A percentile compares a stretch with the other conserved stretches of the same genome.
Evolutionary conservation across 805 yeast genomes (phyloP).

Genomic region (Ogataea philodendri): DNA sequence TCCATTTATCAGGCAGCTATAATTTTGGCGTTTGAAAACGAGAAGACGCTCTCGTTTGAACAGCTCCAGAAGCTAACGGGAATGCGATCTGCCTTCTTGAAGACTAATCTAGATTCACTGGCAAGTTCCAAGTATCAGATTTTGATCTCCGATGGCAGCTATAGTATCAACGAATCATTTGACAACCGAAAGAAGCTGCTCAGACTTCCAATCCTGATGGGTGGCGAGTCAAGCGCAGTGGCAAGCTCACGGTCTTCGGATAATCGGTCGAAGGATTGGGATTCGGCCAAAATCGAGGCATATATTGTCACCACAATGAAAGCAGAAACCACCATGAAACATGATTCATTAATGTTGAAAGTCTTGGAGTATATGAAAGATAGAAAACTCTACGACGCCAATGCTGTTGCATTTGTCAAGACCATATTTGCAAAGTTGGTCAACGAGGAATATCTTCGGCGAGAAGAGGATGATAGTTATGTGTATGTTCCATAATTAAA

Average conservation of each 20-base stretch:
- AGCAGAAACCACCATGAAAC: conserved; percentile 23
- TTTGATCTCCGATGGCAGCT: conserved; percentile 17
- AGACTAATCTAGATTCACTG: conserved; percentile 33
- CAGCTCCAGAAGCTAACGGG: conserved; percentile 32
- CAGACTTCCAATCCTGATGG: conserved; percentile 10
- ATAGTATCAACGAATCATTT: conserved; percentile 13
- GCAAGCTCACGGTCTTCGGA: conserved; percentile 1
- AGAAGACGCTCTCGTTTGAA: conserved; percentile 20
- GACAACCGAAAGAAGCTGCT: conserved; percentile 9
- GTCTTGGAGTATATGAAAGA: conserved; percentile 24
- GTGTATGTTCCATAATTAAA: conserved; percentile 17
- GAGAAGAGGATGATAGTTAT: conserved; percentile 23
- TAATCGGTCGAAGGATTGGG: conserved; percentile 10
- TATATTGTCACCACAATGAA: conserved; percentile 34
- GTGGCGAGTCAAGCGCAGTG: conserved; percentile 4
- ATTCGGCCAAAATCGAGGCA: conserved; percentile 14
- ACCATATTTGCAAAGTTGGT: conserved; percentile 37
- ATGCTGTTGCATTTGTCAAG: conserved; percentile 25
- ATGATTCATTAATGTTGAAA: conserved; percentile 33
- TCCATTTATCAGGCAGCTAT: conserved; percentile 46
- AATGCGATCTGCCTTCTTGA: conserved; percentile 35
- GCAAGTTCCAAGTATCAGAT: conserved; percentile 33
- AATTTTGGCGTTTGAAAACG: conserved; percentile 37
- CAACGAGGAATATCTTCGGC: conserved; percentile 34
- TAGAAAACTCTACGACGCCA: conserved; percentile 4